These are phyloP conservation scores for Scheffersomyces spartinae DNA, from an alignment of 805 yeast species.

Conservation along the genomic window DNA sequence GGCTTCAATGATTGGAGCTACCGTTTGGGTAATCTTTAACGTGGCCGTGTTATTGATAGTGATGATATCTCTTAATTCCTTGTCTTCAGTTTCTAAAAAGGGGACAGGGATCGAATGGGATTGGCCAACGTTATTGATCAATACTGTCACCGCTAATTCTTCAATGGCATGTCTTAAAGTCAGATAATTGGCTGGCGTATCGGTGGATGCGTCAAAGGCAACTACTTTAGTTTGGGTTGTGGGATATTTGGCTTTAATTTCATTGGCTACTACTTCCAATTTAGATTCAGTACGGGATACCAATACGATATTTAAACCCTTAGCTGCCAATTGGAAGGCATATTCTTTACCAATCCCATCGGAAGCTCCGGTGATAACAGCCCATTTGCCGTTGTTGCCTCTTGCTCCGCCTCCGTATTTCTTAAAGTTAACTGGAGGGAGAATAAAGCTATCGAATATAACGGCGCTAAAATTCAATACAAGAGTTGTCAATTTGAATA, in stretches of 20 bases:
- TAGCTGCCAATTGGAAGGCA: conserved; percentile 72
- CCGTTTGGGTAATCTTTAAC: conserved; percentile 68
- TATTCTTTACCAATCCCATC: conserved; percentile 96
- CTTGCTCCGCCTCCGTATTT: conserved; percentile 81
- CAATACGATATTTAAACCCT: conserved; percentile 73
- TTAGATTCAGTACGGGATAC: conserved; percentile 79
- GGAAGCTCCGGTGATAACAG: conserved; percentile 94
- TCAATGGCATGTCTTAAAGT: conserved; percentile 35
- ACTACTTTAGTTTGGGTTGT: conserved; percentile 53
- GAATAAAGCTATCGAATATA: conserved; percentile 48
- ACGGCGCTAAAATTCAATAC: conserved; percentile 40
- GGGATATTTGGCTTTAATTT: conserved; percentile 43
- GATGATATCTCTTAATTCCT: conserved; percentile 70
- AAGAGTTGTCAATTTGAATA: conserved; percentile 41
- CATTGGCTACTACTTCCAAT: conserved; percentile 52
- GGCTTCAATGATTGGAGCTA: conserved; percentile 56
- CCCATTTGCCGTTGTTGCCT: conserved; percentile 53
- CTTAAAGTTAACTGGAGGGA: conserved; percentile 46
- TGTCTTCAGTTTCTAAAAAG: conserved; percentile 64
- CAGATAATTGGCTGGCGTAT: conserved; percentile 45
- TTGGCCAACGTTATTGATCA: conserved; percentile 89
- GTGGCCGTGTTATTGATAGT: conserved; percentile 82
- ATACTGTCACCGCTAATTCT: conserved; percentile 53
- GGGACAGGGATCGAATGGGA: conserved; percentile 95
- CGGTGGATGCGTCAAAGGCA: conserved; percentile 71